A percentile compares a stretch with the other conserved stretches of the same genome.
Conservation (phyloP, 768 basidiomycete species). For the Coprinopsis marcescibilis region DNA sequence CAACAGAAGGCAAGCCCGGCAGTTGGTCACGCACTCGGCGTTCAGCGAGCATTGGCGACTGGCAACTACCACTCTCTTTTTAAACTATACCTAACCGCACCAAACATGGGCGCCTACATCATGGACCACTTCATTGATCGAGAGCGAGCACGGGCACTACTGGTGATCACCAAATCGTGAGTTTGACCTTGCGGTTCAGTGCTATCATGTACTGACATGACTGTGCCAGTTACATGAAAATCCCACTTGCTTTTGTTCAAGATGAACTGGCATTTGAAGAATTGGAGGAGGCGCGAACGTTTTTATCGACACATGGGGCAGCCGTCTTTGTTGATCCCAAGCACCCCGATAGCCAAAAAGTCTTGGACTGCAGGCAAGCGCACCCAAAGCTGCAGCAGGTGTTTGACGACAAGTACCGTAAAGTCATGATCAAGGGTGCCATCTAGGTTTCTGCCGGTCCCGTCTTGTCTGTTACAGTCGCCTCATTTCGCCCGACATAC, state of each 20-base stretch:
- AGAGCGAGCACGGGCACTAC: conserved; percentile 80
- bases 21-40: conserved; percentile 84
- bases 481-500: not conserved
- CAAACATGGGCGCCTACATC: conserved; percentile 97
- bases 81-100: conserved; percentile 73
- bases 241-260: conserved; percentile 73
- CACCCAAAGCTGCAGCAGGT: conserved; percentile 49
- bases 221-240: conserved; percentile 63
- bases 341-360: conserved; percentile 55
- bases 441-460: conserved; percentile 44
- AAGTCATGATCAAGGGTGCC: conserved; percentile 88
- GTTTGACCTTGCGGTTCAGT: conserved; percentile 27
- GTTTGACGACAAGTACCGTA: conserved; percentile 78
- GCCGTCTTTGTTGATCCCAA: conserved; percentile 62
- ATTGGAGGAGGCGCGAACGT: conserved; percentile 54
- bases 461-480: not conserved
- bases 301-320: conserved; percentile 65
- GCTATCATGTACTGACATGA: conserved; percentile 7
- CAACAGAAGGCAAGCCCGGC: conserved; percentile 77
- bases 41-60: conserved; percentile 84
- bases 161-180: conserved; percentile 91
- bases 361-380: conserved; percentile 69
- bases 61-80: conserved; percentile 95
- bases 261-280: conserved; percentile 82
- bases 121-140: conserved; percentile 98